These are phyloP conservation scores for Chalaropsis ovoidea DNA, from an alignment of 2,329 filamentous ascomycete species.

Conservation along the genomic window DNA sequence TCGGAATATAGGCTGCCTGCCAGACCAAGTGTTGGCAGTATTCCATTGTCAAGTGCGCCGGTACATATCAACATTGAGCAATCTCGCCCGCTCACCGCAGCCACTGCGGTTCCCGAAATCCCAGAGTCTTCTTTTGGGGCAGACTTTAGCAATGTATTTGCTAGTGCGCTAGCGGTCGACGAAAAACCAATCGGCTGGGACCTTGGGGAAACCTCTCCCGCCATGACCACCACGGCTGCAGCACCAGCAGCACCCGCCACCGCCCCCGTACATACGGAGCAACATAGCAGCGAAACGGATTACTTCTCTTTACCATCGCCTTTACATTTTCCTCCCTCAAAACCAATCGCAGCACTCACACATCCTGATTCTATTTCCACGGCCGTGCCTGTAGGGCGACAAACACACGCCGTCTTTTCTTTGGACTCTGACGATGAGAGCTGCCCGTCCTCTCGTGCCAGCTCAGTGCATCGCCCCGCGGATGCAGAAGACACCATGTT, in stretches of 20 bases:
- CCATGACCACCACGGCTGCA: neutral
- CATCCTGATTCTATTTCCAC: neutral
- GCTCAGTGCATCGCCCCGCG: neutral
- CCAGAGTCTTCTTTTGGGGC: constrained; percentile 11
- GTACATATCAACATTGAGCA: neutral
- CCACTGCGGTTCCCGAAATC: constrained; percentile 6
- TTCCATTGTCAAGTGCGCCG: neutral
- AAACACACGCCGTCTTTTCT: constrained; percentile 17
- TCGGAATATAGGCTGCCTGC: neutral
- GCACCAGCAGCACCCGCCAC: neutral
- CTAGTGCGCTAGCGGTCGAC: neutral
- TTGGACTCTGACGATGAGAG: neutral
- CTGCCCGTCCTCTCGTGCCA: constrained; percentile 14
- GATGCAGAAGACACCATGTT: constrained; percentile 22
- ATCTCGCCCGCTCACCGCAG: neutral
- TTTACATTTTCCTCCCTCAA: neutral
- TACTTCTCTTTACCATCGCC: neutral
- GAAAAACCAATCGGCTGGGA: neutral
- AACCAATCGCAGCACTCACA: neutral
- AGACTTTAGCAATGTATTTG: constrained; percentile 1
- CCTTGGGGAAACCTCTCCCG: neutral
- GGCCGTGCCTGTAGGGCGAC: neutral
- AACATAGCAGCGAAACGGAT: neutral
- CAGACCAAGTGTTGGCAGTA: neutral
- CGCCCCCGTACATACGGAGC: neutral